phyloP scores from a whole-genome alignment of 2,329 filamentous ascomycete species.

The Bipolaris zeicola region DNA sequence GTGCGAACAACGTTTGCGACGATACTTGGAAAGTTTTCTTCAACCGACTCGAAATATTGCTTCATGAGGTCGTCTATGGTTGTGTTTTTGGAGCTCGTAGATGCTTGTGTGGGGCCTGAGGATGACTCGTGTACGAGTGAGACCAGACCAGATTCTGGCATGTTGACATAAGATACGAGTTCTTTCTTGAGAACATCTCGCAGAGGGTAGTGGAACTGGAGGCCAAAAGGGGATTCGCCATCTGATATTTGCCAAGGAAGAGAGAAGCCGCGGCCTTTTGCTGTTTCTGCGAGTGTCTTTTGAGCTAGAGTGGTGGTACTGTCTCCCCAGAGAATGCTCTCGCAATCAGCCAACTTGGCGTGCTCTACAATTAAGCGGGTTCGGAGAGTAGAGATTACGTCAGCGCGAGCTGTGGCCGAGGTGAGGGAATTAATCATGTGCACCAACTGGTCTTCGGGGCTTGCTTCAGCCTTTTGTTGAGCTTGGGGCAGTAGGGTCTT shows the following conservation, averaged over 20 bases:
- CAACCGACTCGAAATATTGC: slow-evolving; percentile 85
- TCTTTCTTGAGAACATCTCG: slow-evolving; percentile 86
- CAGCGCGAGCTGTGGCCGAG: slow-evolving; percentile 75
- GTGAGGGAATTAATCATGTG: slow-evolving; percentile 67
- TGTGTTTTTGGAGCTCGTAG: slow-evolving; percentile 71
- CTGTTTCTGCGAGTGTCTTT: slow-evolving; percentile 82
- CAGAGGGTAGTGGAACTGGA: slow-evolving; percentile 76
- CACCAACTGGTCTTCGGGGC: slow-evolving; percentile 42
- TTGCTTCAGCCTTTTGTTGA: background rate
- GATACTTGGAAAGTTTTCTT: slow-evolving; percentile 84
- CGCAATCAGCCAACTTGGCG: slow-evolving; percentile 61
- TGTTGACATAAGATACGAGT: slow-evolving; percentile 67
- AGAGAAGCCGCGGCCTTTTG: slow-evolving; percentile 85
- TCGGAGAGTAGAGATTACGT: slow-evolving; percentile 73
- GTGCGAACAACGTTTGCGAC: slow-evolving; percentile 96
- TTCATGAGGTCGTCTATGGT: slow-evolving; percentile 91
- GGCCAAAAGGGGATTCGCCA: slow-evolving; percentile 64
- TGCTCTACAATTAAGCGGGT: slow-evolving; percentile 69
- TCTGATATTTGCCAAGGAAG: slow-evolving; percentile 84
- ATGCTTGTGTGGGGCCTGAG: slow-evolving; percentile 36
- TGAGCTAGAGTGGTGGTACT: slow-evolving; percentile 88
- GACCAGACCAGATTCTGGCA: slow-evolving; percentile 59
- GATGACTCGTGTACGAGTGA: slow-evolving; percentile 42
- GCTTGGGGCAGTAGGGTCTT: slow-evolving; percentile 22
- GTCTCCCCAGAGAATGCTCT: slow-evolving; percentile 79